Base-by-base conservation (phyloP, 73 alveolate species). In the Stentor roeselii region DNA sequence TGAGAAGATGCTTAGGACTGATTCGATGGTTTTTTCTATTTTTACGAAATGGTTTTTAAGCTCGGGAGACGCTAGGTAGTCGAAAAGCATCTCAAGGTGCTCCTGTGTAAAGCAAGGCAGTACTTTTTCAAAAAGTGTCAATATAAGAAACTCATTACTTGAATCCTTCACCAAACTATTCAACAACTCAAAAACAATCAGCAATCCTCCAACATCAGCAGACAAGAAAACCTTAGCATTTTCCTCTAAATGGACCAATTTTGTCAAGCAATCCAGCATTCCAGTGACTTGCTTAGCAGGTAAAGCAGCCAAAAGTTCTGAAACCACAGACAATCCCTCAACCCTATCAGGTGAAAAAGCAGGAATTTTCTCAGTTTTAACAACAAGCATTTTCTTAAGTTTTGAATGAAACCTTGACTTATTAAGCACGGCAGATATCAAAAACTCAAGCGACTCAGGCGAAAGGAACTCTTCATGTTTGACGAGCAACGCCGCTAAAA, bases 261-360 rank as follows among this genome's bases (percentile, higher is more conserved):
- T 67, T 15, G 41, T 67, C 1, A 67, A 21, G 11, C 37, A 21
- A 11, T 67, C 80, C 11, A 67, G n/a, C 1, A 67, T 32, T 0
- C 80, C 80, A 27, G 80, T 21, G 11, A 67, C 21, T 36, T 11
- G 37, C 11, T 67, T 67, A 11, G 80, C 41, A 67, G 80, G 80
- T 27, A 67, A 34, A 34, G 34, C 80, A 1, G 41, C 0, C 34
- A 67, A 21, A 11, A 67, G 37, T n/a, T 67, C 37, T 27, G 37
- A 32, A 21, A 67, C 11, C 21, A 32, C 80, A 67, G 42, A 67
- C 3, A 67, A 2, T 21, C 80, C 80, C 27, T 2, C 42, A 67
- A 67, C 21, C 34, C 80, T n/a, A 27, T 67, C 37, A 21, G 21
- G 37, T 21, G 80, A 40, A 1, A 67, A 11, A 0, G 34, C 1